Conservation (phyloP, 306 rosid species). For the Prunus mongolica region DNA sequence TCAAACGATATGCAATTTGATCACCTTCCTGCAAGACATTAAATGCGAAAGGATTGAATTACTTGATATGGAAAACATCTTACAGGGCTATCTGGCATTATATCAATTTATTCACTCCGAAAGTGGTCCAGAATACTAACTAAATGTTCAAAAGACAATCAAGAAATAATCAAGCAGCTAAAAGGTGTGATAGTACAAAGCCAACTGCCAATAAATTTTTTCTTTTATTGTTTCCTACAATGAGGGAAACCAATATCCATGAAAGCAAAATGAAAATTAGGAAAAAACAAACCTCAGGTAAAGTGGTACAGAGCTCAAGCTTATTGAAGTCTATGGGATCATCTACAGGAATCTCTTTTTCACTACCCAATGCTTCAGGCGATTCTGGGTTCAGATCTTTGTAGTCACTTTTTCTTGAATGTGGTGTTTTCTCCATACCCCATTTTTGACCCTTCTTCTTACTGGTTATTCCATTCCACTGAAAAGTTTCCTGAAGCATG, state of each 20-base stretch:
- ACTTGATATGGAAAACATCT: not conserved
- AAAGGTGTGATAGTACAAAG: not conserved
- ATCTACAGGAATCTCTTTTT: constrained; percentile 28
- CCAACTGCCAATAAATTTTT: not conserved
- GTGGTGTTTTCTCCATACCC: constrained; percentile 68
- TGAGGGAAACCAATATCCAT: not conserved
- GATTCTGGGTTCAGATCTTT: constrained; percentile 34
- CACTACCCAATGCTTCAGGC: constrained; percentile 28
- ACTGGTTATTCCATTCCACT: constrained; percentile 91
- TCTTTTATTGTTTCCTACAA: not conserved
- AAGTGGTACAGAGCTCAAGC: constrained; percentile 51
- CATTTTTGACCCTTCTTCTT: constrained; percentile 93
- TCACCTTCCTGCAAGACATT: constrained; percentile 61
- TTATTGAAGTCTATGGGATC: constrained; percentile 51
- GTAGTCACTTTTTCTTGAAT: constrained; percentile 36
- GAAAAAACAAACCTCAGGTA: constrained; percentile 63
- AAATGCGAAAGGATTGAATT: constrained; percentile 3
- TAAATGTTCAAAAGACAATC: not conserved
- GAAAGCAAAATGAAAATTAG: constrained; percentile 5
- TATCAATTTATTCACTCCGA: not conserved
- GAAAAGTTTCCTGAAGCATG: constrained; percentile 59
- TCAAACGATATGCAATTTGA: constrained; percentile 74
- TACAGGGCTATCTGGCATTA: not conserved
- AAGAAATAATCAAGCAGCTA: not conserved
- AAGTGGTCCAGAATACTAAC: not conserved